Base-by-base conservation (phyloP, 208 protist genomes). In the Trypanosomatidae sp. region DNA sequence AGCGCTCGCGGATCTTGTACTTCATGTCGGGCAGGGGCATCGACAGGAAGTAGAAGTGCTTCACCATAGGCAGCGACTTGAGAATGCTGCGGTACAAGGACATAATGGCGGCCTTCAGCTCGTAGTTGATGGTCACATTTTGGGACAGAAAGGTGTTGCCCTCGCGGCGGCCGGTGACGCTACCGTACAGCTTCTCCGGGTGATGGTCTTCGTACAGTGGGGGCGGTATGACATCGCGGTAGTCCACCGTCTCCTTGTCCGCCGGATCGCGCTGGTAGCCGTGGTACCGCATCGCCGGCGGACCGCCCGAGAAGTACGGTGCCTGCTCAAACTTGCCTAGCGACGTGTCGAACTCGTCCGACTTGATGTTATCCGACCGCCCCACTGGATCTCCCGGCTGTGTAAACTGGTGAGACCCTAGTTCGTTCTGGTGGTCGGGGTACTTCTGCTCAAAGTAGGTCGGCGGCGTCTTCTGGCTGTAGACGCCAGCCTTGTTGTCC, bases 31-130 rank as follows among this genome's bases (percentile, higher is more conserved):
- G 87, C 33, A 97, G 81, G 0, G 92, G 90, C 13, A 85, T 91
- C 39, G 87, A 49, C 19, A 97, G 86, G 81, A 84, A 95, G 81
- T 94, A 97, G 70, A 86, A 95, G 74, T 97, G 92, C 79, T 97
- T 97, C 19, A 94, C 72, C 74, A 97, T 85, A 0, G 92, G 90
- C 3, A 97, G 71, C 2, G 84, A 74, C 55, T 94, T 93, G n/a
- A 97, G 78, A 53, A 86, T 92, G 36, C 85, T 82, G 17, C 88
- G 89, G 78, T 97, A 97, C 55, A 97, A 79, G 25, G 92, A 93
- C 68, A 84, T 85, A 60, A 86, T 87, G 5, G 92, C 86, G 1
- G 81, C 58, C 62, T 91, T 89, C 36, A 90, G 47, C 60, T 97
- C 88, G 87, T 89, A 96, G 50, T 85, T 82, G 19, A 86, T 82